Base-by-base conservation (phyloP, 1,284 basidiomycete species). In the Melampsora larici-populina region DNA sequence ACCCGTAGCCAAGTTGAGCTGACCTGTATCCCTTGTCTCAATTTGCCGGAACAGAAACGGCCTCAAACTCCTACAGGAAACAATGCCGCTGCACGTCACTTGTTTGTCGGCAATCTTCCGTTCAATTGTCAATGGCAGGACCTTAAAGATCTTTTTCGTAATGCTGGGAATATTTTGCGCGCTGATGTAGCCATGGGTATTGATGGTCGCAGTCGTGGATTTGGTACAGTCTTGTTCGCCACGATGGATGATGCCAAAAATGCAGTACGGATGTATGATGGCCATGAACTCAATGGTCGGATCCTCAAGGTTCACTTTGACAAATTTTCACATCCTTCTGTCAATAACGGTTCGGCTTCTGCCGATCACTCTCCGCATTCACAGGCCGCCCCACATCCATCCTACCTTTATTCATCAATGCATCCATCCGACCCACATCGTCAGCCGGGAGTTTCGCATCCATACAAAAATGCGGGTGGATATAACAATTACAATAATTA, bases 121-220 rank as follows among this genome's bases (percentile, higher is more conserved):
- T 94, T 94, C 85, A 88, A 92, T 80, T 93, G 94, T 40, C 89
- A 93, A 80, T 97, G 94, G 94, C 94, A 97, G 86, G 96, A 99
- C 85, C 89, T 99, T 80, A 98, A 99, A 83, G 96, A 98, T 84
- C 89, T 98, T 68, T 97, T 98, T 84, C 90, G 96, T 69, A 91
- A 92, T 80, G 92, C 94, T 1, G 96, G 96, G 66, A 96, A 94
- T 0, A 94, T 99, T 74, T 87, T 97, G 26, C 90, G 96, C 48
- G 95, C 96, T 8, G 96, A 97, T 82, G 93, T 97, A 70, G 92
- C 92, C 17, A 87, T 97, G 0, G 93, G 93, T 0, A 92, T 92
- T 1, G 94, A 97, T 83, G 96, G 96, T 82, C 88, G 94, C 81
- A 93, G 91, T 77, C 88, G 93, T 78, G 95, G 95, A 0, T 94